A percentile compares a stretch with the other conserved stretches of the same genome.
phyloP scores from a whole-genome alignment of 352 stramenopile genomes.

The Globisporangium nunn region DNA sequence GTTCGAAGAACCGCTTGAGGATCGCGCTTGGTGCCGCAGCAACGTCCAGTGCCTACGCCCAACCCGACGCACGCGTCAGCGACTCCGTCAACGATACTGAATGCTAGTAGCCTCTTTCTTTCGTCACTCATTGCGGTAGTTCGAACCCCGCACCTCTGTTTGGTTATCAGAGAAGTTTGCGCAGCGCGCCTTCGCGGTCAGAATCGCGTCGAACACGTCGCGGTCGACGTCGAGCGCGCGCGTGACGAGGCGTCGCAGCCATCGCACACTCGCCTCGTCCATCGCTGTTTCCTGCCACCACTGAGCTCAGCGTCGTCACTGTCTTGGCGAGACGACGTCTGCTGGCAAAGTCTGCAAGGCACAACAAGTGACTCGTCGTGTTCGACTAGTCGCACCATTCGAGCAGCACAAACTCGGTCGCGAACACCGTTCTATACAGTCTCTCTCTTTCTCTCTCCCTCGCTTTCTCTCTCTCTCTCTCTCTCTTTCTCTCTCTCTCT shows the following conservation, averaged over 20 bases:
- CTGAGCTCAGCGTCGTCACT: too few relatives aligned
- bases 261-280: slow-evolving; percentile 44
- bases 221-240: slow-evolving; percentile 49
- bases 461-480: too few relatives aligned
- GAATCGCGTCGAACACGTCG: slow-evolving; percentile 45
- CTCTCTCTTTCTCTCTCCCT: too few relatives aligned
- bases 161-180: slow-evolving; percentile 30
- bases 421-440: too few relatives aligned
- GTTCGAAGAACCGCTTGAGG: slow-evolving; percentile 52
- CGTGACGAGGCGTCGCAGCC: slow-evolving; percentile 61
- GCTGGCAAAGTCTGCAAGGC: too few relatives aligned
- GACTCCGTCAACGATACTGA: neutral
- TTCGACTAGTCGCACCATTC: too few relatives aligned
- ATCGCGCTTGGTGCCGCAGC: slow-evolving; percentile 22
- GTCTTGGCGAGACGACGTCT: too few relatives aligned
- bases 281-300: slow-evolving; percentile 13
- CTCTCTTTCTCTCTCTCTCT: too few relatives aligned
- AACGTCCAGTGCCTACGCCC: slow-evolving; percentile 14
- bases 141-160: slow-evolving; percentile 16
- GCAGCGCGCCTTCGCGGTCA: slow-evolving; percentile 23
- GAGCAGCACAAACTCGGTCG: too few relatives aligned
- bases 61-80: neutral
- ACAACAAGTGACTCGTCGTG: too few relatives aligned
- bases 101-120: neutral
- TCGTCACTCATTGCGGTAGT: neutral